These are phyloP conservation scores for Stevia rebaudiana DNA, from an alignment of 140 eudicot genomes.

Conservation along the genomic window DNA sequence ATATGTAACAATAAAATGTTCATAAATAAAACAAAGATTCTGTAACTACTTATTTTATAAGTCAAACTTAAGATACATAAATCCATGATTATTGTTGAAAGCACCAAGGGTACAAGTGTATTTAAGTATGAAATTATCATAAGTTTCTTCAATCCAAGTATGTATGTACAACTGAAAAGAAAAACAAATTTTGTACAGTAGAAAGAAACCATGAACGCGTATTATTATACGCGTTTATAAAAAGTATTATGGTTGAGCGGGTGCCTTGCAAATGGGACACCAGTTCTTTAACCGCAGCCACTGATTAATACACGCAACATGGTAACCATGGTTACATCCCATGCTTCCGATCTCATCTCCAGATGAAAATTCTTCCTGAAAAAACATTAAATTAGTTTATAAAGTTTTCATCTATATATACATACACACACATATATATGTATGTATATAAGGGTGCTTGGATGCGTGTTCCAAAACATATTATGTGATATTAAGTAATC, in stretches of 20 bases:
- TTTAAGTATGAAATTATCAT: neutral
- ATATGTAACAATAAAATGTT: conserved; percentile 11
- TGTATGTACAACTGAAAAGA: conserved; percentile 23
- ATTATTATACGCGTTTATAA: conserved; percentile 6
- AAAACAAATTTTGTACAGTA: conserved; percentile 21
- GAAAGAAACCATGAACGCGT: conserved; percentile 8
- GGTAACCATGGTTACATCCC: conserved; percentile 68
- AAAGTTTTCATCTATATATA: neutral
- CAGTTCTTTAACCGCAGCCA: conserved; percentile 76
- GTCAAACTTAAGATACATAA: neutral
- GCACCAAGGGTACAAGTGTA: conserved; percentile 4
- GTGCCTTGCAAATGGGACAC: conserved; percentile 84
- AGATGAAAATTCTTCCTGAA: conserved; percentile 61
- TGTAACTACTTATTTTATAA: neutral
- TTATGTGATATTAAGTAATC: neutral
- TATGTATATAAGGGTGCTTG: neutral
- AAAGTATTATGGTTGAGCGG: conserved; percentile 20
- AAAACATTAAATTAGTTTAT: conserved; percentile 1
- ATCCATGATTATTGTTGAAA: conserved; percentile 6
- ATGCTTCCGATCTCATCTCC: conserved; percentile 71
- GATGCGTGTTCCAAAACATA: neutral
- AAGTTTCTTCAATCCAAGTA: conserved; percentile 10
- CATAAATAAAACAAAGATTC: conserved; percentile 8
- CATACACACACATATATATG: too few relatives aligned
- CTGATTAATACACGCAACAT: conserved; percentile 53